Conservation (phyloP, 2,329 filamentous ascomycete species). For the Seiridium cupressi region DNA sequence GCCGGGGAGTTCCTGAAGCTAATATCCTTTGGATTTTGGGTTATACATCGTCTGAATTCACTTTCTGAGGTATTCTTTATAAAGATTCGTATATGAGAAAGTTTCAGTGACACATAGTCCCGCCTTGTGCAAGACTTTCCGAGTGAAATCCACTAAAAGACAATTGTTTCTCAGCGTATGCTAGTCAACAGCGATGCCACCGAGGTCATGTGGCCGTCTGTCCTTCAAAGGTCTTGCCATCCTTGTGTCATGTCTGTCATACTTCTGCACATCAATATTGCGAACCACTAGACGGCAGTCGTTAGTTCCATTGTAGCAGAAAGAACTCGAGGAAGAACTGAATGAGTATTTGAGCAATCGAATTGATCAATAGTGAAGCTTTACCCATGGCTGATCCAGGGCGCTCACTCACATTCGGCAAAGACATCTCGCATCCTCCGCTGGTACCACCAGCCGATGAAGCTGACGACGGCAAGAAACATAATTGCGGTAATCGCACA, state of each 20-base stretch:
- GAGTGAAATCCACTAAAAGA: too few relatives aligned
- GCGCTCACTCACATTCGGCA: neutral
- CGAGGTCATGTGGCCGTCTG: neutral
- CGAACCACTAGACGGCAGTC: neutral
- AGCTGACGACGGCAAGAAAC: neutral
- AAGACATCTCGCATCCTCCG: conserved; percentile 1
- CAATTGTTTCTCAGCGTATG: too few relatives aligned
- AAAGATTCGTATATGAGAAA: too few relatives aligned
- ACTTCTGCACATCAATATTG: neutral
- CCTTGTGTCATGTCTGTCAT: neutral
- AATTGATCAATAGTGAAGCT: too few relatives aligned
- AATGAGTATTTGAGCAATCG: neutral
- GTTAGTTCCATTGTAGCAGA: neutral
- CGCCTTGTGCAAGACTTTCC: too few relatives aligned
- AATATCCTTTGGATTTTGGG: too few relatives aligned
- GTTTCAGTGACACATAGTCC: too few relatives aligned
- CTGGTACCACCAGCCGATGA: conserved; percentile 6
- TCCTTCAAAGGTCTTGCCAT: neutral
- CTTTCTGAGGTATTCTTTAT: too few relatives aligned
- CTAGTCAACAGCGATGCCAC: neutral
- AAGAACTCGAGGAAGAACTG: neutral
- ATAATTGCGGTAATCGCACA: conserved; percentile 6
- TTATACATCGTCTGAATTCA: too few relatives aligned
- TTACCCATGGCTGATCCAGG: neutral
- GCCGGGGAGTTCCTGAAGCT: too few relatives aligned